A percentile compares a stretch with the other conserved stretches of the same genome.
Evolutionary conservation across 768 basidiomycete species (phyloP).

Genomic region (Tricholoma bakamatsutake): DNA sequence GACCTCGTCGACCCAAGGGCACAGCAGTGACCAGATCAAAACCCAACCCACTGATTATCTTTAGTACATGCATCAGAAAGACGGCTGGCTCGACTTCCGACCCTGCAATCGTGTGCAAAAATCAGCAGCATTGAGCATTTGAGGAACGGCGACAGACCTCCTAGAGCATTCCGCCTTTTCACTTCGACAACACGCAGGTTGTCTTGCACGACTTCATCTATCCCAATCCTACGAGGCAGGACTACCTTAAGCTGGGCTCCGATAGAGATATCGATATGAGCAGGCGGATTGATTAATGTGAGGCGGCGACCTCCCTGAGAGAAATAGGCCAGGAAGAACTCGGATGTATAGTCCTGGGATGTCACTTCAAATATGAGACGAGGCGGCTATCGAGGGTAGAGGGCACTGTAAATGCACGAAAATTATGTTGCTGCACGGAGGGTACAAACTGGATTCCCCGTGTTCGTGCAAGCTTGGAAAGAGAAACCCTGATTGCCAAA

Average conservation of each 20-base stretch:
- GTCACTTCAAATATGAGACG: slow-evolving; percentile 63
- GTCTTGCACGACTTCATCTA: slow-evolving; percentile 40
- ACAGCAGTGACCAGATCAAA: slow-evolving; percentile 64
- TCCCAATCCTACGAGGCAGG: slow-evolving; percentile 28
- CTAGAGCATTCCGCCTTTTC: slow-evolving; percentile 33
- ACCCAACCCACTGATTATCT: slow-evolving; percentile 48
- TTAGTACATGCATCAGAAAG: slow-evolving; percentile 59
- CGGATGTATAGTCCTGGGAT: slow-evolving; percentile 38
- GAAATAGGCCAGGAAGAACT: slow-evolving; percentile 64
- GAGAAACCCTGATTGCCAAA: slow-evolving; percentile 51
- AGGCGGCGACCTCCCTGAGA: slow-evolving; percentile 56
- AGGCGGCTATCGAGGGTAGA: slow-evolving; percentile 31
- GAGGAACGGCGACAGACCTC: slow-evolving; percentile 17
- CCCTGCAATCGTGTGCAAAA: slow-evolving; percentile 20
- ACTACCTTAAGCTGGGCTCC: slow-evolving; percentile 32
- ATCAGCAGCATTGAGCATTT: not conserved
- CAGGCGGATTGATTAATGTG: slow-evolving; percentile 40
- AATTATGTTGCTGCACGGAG: not conserved
- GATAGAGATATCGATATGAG: slow-evolving; percentile 34
- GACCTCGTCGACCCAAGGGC: slow-evolving; percentile 46
- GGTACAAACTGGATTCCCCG: slow-evolving; percentile 44
- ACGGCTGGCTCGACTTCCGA: slow-evolving; percentile 43
- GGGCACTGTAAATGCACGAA: slow-evolving; percentile 3
- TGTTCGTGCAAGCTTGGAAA: slow-evolving; percentile 60
- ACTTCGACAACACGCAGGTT: slow-evolving; percentile 52